phyloP scores from a whole-genome alignment of 768 basidiomycete species.

The Piloderma croceum region DNA sequence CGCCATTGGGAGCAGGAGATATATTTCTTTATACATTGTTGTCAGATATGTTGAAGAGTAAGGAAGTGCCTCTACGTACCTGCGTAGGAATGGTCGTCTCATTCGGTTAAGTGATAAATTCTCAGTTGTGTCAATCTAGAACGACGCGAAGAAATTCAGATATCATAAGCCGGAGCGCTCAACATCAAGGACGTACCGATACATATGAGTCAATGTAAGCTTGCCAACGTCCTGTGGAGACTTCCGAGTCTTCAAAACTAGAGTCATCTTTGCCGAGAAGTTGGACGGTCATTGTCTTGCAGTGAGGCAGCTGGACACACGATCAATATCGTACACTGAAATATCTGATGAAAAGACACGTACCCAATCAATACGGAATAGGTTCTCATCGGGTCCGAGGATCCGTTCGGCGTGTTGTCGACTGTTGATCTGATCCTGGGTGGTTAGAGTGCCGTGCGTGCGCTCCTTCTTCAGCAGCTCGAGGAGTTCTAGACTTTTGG shows the following conservation, averaged over 20 bases:
- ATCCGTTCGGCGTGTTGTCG: slow-evolving; percentile 65
- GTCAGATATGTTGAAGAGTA: slow-evolving; percentile 1
- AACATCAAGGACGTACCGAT: slow-evolving; percentile 43
- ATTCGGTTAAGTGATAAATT: slow-evolving; percentile 44
- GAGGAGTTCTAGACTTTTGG: slow-evolving; percentile 66
- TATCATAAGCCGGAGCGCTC: too few relatives aligned
- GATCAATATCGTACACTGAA: not conserved
- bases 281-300: slow-evolving; percentile 66
- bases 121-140: slow-evolving; percentile 54
- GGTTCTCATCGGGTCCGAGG: slow-evolving; percentile 69
- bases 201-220: slow-evolving; percentile 74
- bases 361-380: slow-evolving; percentile 82
- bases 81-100: slow-evolving; percentile 58
- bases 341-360: slow-evolving; percentile 11
- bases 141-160: too few relatives aligned
- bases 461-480: slow-evolving; percentile 69
- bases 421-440: slow-evolving; percentile 66
- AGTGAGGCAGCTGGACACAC: slow-evolving; percentile 49
- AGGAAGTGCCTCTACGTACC: slow-evolving; percentile 40
- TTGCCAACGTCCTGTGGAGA: slow-evolving; percentile 73
- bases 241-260: slow-evolving; percentile 69
- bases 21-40: slow-evolving; percentile 19
- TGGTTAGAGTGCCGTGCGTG: slow-evolving; percentile 49
- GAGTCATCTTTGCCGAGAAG: slow-evolving; percentile 77
- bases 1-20: slow-evolving; percentile 12